Percentiles rank a stretch among this genome's conserved stretches.
Conservation (phyloP, 352 stramenopile genomes). For the Phytophthora vignae region DNA sequence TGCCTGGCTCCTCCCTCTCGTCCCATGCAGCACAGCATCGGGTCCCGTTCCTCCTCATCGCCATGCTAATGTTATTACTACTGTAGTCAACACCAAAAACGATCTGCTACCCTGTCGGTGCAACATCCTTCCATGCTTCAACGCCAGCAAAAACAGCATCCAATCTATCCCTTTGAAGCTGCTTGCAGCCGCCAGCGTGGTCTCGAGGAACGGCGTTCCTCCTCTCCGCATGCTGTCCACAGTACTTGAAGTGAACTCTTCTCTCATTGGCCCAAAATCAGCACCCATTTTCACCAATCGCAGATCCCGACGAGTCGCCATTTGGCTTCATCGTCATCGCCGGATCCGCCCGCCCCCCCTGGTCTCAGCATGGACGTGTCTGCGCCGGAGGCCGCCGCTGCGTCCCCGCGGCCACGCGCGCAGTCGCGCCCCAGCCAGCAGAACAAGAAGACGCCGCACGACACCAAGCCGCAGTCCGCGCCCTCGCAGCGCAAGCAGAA, state of each 20-base stretch:
- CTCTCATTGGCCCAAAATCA: slow-evolving; percentile 17
- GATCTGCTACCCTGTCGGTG: background rate
- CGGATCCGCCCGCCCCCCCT: slow-evolving; percentile 15
- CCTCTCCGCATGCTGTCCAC: background rate
- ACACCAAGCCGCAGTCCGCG: slow-evolving; percentile 5
- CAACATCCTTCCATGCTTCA: background rate
- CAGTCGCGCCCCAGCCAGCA: background rate
- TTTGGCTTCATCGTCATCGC: background rate
- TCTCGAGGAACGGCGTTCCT: background rate
- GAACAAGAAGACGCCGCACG: slow-evolving; percentile 7
- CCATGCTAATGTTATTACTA: no score
- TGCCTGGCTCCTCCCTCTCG: background rate
- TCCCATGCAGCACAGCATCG: background rate
- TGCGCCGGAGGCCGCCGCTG: slow-evolving; percentile 13
- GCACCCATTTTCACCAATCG: slow-evolving; percentile 23
- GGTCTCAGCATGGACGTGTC: slow-evolving; percentile 30
- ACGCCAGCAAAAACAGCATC: no score
- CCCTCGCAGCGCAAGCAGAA: slow-evolving; percentile 32
- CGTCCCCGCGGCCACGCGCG: background rate
- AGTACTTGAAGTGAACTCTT: slow-evolving; percentile 5
- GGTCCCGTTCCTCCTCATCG: background rate
- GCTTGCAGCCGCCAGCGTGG: background rate
- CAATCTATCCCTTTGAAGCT: background rate
- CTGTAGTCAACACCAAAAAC: background rate
- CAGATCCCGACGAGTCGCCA: background rate